These are phyloP conservation scores for Cryptococcus amylolentus DNA, from an alignment of 1,284 basidiomycete species.

Conservation along the genomic window DNA sequence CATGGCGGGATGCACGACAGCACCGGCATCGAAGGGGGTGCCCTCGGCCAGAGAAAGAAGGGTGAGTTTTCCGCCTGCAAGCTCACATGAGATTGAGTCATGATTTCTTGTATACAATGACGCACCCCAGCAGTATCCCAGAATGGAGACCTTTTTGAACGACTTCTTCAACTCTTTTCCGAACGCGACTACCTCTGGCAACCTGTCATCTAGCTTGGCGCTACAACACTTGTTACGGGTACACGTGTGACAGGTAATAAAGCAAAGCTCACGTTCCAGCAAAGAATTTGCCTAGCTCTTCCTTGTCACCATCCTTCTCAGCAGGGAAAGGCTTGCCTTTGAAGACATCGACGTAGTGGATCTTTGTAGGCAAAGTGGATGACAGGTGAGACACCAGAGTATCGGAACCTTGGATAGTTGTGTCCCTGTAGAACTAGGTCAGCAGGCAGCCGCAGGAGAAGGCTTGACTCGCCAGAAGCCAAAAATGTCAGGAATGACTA, in stretches of 20 bases:
- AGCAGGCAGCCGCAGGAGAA: background rate
- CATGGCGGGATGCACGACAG: slow-evolving; percentile 42
- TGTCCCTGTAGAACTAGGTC: slow-evolving; percentile 29
- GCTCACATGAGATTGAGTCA: background rate
- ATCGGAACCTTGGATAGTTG: slow-evolving; percentile 38
- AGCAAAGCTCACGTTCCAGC: slow-evolving; percentile 29
- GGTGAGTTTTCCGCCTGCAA: slow-evolving; percentile 38
- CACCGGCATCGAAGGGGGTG: slow-evolving; percentile 30
- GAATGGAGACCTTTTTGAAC: slow-evolving; percentile 27
- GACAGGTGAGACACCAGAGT: slow-evolving; percentile 31
- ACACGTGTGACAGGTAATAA: background rate
- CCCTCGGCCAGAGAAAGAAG: slow-evolving; percentile 26
- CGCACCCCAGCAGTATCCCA: slow-evolving; percentile 46
- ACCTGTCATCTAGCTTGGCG: slow-evolving; percentile 36
- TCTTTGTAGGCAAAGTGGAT: slow-evolving; percentile 26
- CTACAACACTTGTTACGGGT: slow-evolving; percentile 13
- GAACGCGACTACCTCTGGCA: slow-evolving; percentile 40
- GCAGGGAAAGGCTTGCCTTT: slow-evolving; percentile 39
- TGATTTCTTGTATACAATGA: background rate
- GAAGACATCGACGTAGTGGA: slow-evolving; percentile 42
- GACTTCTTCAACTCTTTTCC: slow-evolving; percentile 28
- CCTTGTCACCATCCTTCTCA: slow-evolving; percentile 42
- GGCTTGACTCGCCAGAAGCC: slow-evolving; percentile 38
- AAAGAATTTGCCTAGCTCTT: slow-evolving; percentile 38
- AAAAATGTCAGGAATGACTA: slow-evolving; percentile 40